phyloP scores from a whole-genome alignment of 2,329 filamentous ascomycete species.

The Rosellinia necatrix region DNA sequence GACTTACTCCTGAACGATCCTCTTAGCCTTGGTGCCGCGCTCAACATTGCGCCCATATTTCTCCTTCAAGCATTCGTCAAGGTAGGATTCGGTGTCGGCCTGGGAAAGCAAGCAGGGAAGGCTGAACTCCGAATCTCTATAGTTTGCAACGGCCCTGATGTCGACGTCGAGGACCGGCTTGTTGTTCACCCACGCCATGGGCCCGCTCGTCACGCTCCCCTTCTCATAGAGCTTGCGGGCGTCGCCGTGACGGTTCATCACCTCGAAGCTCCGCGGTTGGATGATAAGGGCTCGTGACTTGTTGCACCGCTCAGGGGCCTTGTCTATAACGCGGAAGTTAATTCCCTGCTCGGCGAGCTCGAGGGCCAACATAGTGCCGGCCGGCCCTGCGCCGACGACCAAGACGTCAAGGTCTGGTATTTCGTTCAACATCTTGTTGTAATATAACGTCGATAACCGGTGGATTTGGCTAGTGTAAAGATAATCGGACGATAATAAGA shows the following conservation, averaged over 20 bases:
- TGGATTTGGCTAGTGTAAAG: not conserved
- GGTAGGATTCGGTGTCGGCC: slow-evolving; percentile 59
- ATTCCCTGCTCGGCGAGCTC: slow-evolving; percentile 30
- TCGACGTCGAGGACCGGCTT: slow-evolving; percentile 58
- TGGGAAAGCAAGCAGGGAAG: slow-evolving; percentile 57
- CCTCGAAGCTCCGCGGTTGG: slow-evolving; percentile 54
- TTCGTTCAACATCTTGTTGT: not conserved
- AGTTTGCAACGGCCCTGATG: slow-evolving; percentile 5
- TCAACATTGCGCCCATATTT: slow-evolving; percentile 38
- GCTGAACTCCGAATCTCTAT: slow-evolving; percentile 11
- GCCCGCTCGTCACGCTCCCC: slow-evolving; percentile 33
- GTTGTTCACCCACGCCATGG: slow-evolving; percentile 39
- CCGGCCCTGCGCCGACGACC: slow-evolving; percentile 30
- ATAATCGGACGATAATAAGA: not conserved
- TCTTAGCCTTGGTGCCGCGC: slow-evolving; percentile 22
- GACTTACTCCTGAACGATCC: slow-evolving; percentile 26
- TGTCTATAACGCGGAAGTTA: slow-evolving; percentile 31
- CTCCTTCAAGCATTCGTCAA: slow-evolving; percentile 23
- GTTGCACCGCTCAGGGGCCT: slow-evolving; percentile 37
- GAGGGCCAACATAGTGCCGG: slow-evolving; percentile 29
- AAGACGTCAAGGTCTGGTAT: slow-evolving; percentile 24
- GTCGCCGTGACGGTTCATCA: slow-evolving; percentile 51
- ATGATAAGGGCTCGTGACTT: slow-evolving; percentile 50
- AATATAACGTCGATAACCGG: not conserved
- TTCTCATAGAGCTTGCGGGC: slow-evolving; percentile 46